Percentiles rank a stretch among this genome's conserved stretches.
These are phyloP conservation scores for Exophiala spinifera DNA, from an alignment of 2,329 filamentous ascomycete genomes.

Conservation along the genomic window DNA sequence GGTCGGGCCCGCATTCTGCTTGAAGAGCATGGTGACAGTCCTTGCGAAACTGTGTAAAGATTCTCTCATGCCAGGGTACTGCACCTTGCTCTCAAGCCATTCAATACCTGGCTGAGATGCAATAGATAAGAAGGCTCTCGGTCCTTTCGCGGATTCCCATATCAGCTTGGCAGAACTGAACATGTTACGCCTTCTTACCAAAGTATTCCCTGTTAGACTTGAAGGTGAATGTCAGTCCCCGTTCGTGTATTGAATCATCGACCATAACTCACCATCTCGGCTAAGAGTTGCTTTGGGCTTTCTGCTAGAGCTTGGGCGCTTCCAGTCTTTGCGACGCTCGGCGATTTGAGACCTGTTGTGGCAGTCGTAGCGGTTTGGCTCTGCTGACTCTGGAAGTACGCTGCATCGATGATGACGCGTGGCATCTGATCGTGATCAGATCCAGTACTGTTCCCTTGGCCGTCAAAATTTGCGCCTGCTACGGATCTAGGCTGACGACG, in stretches of 20 bases:
- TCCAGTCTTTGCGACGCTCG: constrained; percentile 1
- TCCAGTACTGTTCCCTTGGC: no score
- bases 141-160: background rate
- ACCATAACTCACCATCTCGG: no score
- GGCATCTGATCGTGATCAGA: no score
- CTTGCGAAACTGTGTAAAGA: constrained; percentile 3
- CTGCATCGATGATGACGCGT: no score
- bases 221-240: no score
- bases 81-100: constrained; percentile 7
- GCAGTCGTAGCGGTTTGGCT: background rate
- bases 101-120: constrained; percentile 8
- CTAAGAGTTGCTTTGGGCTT: background rate
- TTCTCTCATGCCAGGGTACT: constrained; percentile 3
- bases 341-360: background rate
- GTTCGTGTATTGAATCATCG: no score
- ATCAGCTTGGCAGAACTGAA: no score
- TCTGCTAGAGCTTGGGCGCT: background rate
- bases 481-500: no score
- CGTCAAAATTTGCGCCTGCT: no score
- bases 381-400: background rate
- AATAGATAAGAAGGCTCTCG: constrained; percentile 4
- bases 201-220: no score
- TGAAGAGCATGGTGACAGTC: constrained; percentile 3
- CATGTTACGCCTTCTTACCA: no score
- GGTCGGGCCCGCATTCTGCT: background rate